phyloP scores from a whole-genome alignment of 306 rosid genomes.

The Lagenaria siceraria region DNA sequence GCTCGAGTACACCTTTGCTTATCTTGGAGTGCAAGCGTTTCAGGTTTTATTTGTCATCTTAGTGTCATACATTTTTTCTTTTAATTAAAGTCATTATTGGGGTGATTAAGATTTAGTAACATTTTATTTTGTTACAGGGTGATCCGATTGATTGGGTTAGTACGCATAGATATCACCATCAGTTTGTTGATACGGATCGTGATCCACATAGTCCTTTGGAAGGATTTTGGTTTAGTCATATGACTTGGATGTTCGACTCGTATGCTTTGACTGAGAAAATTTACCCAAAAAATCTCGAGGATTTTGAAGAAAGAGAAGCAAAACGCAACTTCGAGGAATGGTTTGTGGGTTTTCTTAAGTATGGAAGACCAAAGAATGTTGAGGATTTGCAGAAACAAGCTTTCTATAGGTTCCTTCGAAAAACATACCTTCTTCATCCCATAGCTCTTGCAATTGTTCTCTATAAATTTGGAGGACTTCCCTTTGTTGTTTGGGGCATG shows the following conservation, averaged over 20 bases:
- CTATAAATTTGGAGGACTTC: not conserved
- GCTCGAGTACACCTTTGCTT: constrained; percentile 79
- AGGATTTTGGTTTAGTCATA: constrained; percentile 87
- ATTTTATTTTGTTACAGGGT: constrained; percentile 24
- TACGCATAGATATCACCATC: constrained; percentile 87
- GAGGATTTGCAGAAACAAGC: not conserved
- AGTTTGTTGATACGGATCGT: constrained; percentile 69
- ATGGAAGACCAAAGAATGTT: not conserved
- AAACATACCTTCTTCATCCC: not conserved
- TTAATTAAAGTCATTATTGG: too few species aligned
- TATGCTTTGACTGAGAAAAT: constrained; percentile 35
- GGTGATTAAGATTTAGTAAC: too few species aligned
- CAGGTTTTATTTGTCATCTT: constrained; percentile 40
- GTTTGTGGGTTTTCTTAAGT: not conserved
- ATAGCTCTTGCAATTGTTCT: not conserved
- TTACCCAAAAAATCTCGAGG: constrained; percentile 10
- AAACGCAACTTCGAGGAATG: not conserved
- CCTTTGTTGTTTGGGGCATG: constrained; percentile 3
- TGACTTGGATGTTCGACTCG: constrained; percentile 69
- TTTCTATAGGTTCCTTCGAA: not conserved
- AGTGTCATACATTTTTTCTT: too few species aligned
- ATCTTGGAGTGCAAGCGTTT: constrained; percentile 57
- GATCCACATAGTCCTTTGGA: constrained; percentile 81
- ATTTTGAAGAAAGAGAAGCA: not conserved
- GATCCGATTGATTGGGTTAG: constrained; percentile 91